A percentile compares a stretch with the other conserved stretches of the same genome.
Conservation (phyloP, 2,329 filamentous ascomycete genomes). For the Myriosclerotinia scirpicola region DNA sequence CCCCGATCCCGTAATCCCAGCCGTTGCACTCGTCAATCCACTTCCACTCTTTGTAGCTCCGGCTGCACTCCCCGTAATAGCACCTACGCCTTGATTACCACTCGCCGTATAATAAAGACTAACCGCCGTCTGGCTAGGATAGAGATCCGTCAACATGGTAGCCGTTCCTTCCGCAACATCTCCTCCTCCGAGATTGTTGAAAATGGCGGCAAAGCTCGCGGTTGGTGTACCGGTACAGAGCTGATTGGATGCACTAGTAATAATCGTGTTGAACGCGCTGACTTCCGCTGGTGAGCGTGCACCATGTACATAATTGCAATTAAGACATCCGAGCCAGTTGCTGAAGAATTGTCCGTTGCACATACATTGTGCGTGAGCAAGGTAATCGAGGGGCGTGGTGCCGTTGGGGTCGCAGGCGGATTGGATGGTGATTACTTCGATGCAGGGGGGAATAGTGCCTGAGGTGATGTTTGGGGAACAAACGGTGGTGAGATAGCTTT, state of each 20-base stretch:
- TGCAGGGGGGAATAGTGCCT: conserved; percentile 40
- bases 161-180: conserved; percentile 39
- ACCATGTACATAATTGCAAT: conserved; percentile 46
- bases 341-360: conserved; percentile 47
- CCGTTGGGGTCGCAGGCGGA: conserved; percentile 41
- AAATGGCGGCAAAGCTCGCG: conserved; percentile 42
- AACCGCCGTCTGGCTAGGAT: conserved; percentile 44
- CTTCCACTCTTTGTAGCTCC: conserved; percentile 41
- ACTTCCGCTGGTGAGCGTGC: conserved; percentile 43
- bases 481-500: conserved; percentile 27
- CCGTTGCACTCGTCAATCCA: conserved; percentile 23
- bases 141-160: conserved; percentile 41
- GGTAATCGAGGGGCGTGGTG: conserved; percentile 36
- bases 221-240: conserved; percentile 46
- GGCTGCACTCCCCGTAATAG: conserved; percentile 46
- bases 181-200: conserved; percentile 38
- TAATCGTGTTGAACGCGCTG: conserved; percentile 41
- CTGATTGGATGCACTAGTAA: conserved; percentile 41
- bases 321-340: conserved; percentile 47
- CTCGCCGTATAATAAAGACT: conserved; percentile 47
- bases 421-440: conserved; percentile 42
- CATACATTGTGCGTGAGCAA: conserved; percentile 44
- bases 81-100: conserved; percentile 44
- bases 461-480: conserved; percentile 29
- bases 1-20: not conserved